phyloP scores from a whole-genome alignment of 768 basidiomycete species.

The Lyophyllum decastes region DNA sequence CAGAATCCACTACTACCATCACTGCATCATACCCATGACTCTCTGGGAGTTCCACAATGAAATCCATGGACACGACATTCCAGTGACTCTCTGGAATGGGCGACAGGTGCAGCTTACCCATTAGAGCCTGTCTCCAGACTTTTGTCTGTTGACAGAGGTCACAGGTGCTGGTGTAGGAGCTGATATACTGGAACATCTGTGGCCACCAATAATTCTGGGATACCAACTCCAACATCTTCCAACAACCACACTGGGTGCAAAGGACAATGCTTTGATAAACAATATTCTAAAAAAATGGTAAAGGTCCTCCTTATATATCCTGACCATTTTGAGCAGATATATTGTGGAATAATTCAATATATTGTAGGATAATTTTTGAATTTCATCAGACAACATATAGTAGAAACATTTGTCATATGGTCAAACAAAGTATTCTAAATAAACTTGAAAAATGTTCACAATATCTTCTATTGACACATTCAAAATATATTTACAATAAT shows the following conservation, averaged over 20 bases:
- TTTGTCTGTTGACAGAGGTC: neutral
- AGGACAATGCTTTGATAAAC: no score
- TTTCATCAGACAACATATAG: no score
- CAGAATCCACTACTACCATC: conserved; percentile 1
- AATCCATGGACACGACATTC: neutral
- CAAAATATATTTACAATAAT: no score
- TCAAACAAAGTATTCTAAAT: no score
- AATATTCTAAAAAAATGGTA: no score
- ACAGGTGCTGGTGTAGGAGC: conserved; percentile 16
- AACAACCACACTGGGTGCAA: neutral
- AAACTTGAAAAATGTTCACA: no score
- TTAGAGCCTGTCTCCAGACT: neutral
- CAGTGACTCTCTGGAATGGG: neutral
- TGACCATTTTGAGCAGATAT: no score
- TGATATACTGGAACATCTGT: conserved; percentile 20
- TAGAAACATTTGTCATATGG: no score
- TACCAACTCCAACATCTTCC: conserved; percentile 10
- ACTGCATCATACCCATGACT: conserved; percentile 1
- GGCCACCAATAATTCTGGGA: conserved; percentile 24
- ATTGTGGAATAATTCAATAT: no score
- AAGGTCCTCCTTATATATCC: no score
- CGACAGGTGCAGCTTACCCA: neutral
- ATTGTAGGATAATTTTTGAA: no score
- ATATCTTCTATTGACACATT: no score
- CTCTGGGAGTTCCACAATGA: conserved; percentile 2